phyloP scores from a whole-genome alignment of 2,329 filamentous ascomycete genomes.

The Cytospora paraplurivora region DNA sequence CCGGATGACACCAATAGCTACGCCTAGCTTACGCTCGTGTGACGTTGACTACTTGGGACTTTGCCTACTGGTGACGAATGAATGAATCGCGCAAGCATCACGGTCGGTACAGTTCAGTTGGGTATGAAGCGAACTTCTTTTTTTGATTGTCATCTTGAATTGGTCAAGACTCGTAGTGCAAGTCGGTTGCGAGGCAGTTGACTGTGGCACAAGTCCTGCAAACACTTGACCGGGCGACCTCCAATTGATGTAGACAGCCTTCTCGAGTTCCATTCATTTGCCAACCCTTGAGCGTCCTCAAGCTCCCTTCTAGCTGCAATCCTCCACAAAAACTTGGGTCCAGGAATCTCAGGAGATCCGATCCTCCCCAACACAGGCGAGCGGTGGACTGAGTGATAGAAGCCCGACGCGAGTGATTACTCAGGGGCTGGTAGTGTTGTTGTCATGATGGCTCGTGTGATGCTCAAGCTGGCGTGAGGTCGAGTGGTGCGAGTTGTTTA shows the following conservation, averaged over 20 bases:
- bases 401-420: slow-evolving; percentile 25
- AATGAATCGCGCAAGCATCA: slow-evolving; percentile 6
- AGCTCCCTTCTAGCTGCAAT: slow-evolving; percentile 13
- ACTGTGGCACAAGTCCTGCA: slow-evolving; percentile 23
- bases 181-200: slow-evolving; percentile 24
- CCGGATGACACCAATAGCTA: not conserved
- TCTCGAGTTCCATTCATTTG: slow-evolving; percentile 22
- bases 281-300: slow-evolving; percentile 26
- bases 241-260: slow-evolving; percentile 25
- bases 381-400: slow-evolving; percentile 11
- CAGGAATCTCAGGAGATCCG: slow-evolving; percentile 30
- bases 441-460: slow-evolving; percentile 35
- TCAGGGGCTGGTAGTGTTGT: slow-evolving; percentile 33
- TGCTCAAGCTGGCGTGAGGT: slow-evolving; percentile 49
- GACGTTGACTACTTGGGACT: not conserved
- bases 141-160: slow-evolving; percentile 20
- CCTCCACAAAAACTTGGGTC: slow-evolving; percentile 27
- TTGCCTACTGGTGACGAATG: too few species aligned
- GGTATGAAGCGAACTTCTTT: slow-evolving; percentile 27
- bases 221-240: slow-evolving; percentile 26
- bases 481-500: slow-evolving; percentile 65
- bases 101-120: not conserved
- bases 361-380: slow-evolving; percentile 31
- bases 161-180: slow-evolving; percentile 8
- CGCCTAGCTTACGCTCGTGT: not conserved